Conservation (phyloP, 805 yeast genomes). For the Limtongozyma cylindracea region DNA sequence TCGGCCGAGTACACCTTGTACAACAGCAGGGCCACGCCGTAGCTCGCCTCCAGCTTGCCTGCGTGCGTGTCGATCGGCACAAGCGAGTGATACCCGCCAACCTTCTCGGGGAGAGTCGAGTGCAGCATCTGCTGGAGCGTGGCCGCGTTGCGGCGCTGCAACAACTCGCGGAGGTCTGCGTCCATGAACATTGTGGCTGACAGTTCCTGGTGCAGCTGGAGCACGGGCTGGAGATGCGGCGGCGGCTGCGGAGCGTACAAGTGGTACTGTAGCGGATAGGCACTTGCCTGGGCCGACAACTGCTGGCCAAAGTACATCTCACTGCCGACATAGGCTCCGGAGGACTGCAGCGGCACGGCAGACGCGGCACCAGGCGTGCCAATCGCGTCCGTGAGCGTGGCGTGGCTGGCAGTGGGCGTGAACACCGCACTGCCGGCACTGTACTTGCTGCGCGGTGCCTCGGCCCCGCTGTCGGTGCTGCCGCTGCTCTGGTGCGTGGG, state of each 20-base stretch:
- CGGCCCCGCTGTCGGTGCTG: not conserved
- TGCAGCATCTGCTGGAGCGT: constrained; percentile 37
- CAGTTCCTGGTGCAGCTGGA: constrained; percentile 48
- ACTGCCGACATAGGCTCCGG: too few species aligned
- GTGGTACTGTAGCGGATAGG: constrained; percentile 51
- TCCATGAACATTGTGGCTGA: constrained; percentile 50
- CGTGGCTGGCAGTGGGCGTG: constrained; percentile 2
- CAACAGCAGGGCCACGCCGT: too few species aligned
- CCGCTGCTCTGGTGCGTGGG: constrained; percentile 2
- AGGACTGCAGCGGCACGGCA: too few species aligned
- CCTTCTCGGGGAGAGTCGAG: constrained; percentile 28
- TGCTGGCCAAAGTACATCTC: too few species aligned
- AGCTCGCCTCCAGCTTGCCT: too few species aligned
- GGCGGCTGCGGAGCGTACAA: constrained; percentile 80
- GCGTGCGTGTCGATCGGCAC: constrained; percentile 41
- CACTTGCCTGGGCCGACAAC: too few species aligned
- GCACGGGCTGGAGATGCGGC: constrained; percentile 32
- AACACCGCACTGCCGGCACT: constrained; percentile 2
- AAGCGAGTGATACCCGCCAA: constrained; percentile 46
- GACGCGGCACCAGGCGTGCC: too few species aligned
- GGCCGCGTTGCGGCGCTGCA: constrained; percentile 59
- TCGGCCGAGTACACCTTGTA: constrained; percentile 61
- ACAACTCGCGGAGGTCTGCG: constrained; percentile 39
- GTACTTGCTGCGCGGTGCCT: constrained; percentile 1
- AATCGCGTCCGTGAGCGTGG: too few species aligned